Evolutionary conservation across 371 early-diverging fungal species (phyloP), one percentile per base, ranked within the genome.

Genomic region (Polyrhizophydium stewartii): DNA sequence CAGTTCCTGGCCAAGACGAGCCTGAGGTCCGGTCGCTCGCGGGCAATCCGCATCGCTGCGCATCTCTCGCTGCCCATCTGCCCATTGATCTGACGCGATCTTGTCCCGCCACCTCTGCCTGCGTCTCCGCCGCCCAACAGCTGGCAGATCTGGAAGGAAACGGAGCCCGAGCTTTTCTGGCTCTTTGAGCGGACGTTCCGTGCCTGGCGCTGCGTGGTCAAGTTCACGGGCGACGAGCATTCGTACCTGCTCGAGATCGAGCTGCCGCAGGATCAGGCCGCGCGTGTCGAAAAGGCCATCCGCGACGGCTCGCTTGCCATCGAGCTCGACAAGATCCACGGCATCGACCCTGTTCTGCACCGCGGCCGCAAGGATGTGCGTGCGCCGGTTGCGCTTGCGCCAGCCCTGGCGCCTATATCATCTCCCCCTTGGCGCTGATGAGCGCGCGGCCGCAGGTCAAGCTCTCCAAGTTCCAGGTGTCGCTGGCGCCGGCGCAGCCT

Each of bases 311-410:
- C 56, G 13, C 50, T 79, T 19, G 67, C 67, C 6, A 52, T 57
- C 9, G 79, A 79, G 58, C 57, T 79, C 31, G 79, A 79, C 59
- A 76, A 76, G 61, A 71, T 79, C 9, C 79, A 79, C 51, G 76
- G 79, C 1, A 60, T 75, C 37, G 79, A 79, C 60, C 79, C 79
- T 2, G 63, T 69, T 6, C 61, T 75, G 43, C 64, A 56, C 49
- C 60, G 58, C 13, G 75, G 69, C 35, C 58, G 66, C 55, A 70
- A 61, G 56, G 79, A 79, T 63, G 76, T 73, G 61, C n/a, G 41
- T n/a, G n/a, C n/a, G n/a, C n/a, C n/a, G 35, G 35, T 35, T 13
- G 35, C 35, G 35, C 35, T 35, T 35, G n/a, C n/a, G n/a, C n/a
- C n/a, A n/a, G n/a, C n/a, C n/a, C n/a, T n/a, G n/a, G n/a, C n/a